Conservation (phyloP, 73 alveolate genomes). For the Symbiodinium natans region DNA sequence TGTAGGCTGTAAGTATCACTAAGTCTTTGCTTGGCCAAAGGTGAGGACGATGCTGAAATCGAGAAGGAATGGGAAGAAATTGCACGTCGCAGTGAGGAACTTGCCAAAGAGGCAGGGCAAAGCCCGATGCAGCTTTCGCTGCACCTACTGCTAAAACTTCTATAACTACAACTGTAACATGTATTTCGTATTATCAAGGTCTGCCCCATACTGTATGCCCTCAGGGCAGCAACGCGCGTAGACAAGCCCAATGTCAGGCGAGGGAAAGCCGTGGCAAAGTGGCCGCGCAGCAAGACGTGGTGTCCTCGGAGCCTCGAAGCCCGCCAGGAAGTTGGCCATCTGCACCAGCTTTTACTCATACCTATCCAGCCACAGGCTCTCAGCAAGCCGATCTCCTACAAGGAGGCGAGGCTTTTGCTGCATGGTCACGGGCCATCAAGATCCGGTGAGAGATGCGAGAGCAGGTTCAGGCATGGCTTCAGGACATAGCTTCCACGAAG, state of each 20-base stretch:
- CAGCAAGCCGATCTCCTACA: slow-evolving; percentile 54
- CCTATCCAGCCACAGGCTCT: slow-evolving; percentile 38
- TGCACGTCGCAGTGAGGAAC: slow-evolving; percentile 37
- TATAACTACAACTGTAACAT: no score
- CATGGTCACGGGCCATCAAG: no score
- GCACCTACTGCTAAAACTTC: no score
- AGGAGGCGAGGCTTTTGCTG: slow-evolving; percentile 55
- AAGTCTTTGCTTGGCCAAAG: no score
- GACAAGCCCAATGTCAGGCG: slow-evolving; percentile 7
- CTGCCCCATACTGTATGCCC: neutral
- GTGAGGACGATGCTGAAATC: slow-evolving; percentile 11
- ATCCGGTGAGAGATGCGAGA: no score
- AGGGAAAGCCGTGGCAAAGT: slow-evolving; percentile 50
- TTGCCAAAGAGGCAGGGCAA: slow-evolving; percentile 51
- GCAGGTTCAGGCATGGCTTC: slow-evolving; percentile 27
- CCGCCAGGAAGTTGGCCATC: neutral
- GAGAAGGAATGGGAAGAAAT: slow-evolving; percentile 81
- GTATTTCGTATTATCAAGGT: neutral
- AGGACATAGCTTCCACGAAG: neutral
- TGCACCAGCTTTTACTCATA: neutral
- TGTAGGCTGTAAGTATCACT: no score
- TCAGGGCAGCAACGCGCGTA: no score
- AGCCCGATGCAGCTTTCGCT: neutral
- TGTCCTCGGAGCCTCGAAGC: neutral
- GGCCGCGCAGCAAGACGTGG: slow-evolving; percentile 33